Base-by-base conservation (phyloP, 2,329 filamentous ascomycete species). In the Rutstroemia sydowiana region DNA sequence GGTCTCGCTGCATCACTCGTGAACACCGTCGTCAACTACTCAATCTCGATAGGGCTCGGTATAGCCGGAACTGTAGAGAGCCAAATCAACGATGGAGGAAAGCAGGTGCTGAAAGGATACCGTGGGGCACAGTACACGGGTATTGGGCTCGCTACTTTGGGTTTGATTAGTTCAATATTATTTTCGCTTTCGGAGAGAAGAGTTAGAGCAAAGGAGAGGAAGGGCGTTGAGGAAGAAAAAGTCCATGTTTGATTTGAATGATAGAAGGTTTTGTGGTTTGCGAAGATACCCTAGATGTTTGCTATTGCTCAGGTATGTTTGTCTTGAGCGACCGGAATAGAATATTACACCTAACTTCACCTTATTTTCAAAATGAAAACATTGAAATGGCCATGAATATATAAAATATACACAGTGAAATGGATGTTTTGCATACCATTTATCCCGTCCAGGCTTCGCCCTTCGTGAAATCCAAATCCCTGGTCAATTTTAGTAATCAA, bases 1-100 rank as follows among this genome's bases (percentile, higher is more conserved):
- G 76, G 77, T 0, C 67, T 78, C 2, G 76, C 75, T 0, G 73
- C 70, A 0, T 73, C 70, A 13, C 61, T 80, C 2, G 70, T 79
- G 7, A 74, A 75, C 1, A 71, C 70, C 0, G 54, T 75, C 11
- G 65, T 70, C 45, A 61, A 70, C 13, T 75, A 75, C 52, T 70
- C 69, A 0, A 68, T 68, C 30, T 71, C 68, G 52, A 60, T 72
- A 2, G 72, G 72, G 0, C 46, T 75, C 3, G 72, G 71, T 0
- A 70, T 75, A 51, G 71, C 72, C 3, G 70, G 70, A 1, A 73
- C 70, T 0, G 65, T 71, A 9, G 70, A 72, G 45, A 51, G 48
- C 16, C 34, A 56, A 13, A 45, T 60, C 7, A 58, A 57, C 56
- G 13, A 53, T 30, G 52, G 53, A 2, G 62, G 59, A 2, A 34